Conservation (phyloP, 805 yeast species). For the Babjeviella inositovora region DNA sequence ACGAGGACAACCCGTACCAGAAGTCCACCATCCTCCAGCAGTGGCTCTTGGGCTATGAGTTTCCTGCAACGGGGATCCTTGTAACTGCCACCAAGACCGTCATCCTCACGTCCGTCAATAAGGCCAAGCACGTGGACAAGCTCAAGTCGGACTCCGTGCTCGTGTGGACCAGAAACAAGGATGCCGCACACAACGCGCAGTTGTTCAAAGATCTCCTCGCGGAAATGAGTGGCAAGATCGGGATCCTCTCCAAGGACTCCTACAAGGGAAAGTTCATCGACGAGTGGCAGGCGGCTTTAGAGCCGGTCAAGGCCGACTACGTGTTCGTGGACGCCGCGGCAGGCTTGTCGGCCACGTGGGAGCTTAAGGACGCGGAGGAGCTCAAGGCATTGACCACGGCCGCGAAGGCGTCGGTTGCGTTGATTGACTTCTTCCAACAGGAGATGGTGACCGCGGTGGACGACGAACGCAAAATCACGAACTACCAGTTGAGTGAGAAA, state of each 20-base stretch:
- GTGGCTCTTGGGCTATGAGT: constrained; percentile 91
- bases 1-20: constrained; percentile 80
- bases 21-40: constrained; percentile 76
- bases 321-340: constrained; percentile 34
- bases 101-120: constrained; percentile 68
- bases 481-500: constrained; percentile 55
- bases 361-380: constrained; percentile 70
- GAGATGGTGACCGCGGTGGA: constrained; percentile 81
- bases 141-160: constrained; percentile 29
- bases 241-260: constrained; percentile 59
- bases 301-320: constrained; percentile 13
- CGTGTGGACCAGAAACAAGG: constrained; percentile 70
- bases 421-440: constrained; percentile 73
- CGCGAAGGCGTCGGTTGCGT: constrained; percentile 56
- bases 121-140: constrained; percentile 63
- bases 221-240: constrained; percentile 31
- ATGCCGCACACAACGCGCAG: constrained; percentile 55
- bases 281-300: constrained; percentile 49
- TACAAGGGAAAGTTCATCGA: constrained; percentile 73
- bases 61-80: constrained; percentile 75
- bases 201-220: constrained; percentile 42
- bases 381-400: constrained; percentile 50
- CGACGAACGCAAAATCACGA: constrained; percentile 66
- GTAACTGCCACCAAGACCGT: constrained; percentile 42
- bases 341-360: constrained; percentile 43